These are phyloP conservation scores for Penicillium simplicissimum DNA, from an alignment of 495 filamentous ascomycete genomes.

Conservation along the genomic window DNA sequence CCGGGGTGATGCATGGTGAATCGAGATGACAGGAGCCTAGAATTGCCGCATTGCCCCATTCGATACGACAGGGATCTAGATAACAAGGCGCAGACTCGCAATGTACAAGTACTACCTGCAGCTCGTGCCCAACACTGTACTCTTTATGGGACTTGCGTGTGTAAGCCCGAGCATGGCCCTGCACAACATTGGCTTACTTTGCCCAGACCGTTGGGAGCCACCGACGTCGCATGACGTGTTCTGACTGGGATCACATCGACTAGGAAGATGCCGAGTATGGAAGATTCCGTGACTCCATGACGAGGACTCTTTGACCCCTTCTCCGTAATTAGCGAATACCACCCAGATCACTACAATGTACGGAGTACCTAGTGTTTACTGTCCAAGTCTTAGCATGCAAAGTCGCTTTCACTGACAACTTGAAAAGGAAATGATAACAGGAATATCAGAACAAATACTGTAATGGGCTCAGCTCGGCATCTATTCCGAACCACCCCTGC, in stretches of 20 bases:
- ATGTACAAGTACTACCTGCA: not conserved
- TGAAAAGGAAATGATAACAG: not conserved
- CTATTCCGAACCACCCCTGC: not conserved
- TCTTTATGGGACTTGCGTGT: not conserved
- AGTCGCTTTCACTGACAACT: not conserved
- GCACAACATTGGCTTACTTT: not conserved
- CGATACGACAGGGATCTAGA: not conserved
- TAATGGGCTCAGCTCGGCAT: not conserved
- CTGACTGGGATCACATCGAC: not conserved
- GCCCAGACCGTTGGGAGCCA: not conserved
- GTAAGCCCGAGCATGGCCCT: not conserved
- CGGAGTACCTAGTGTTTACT: not conserved
- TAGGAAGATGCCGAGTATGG: not conserved
- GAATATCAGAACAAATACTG: not conserved
- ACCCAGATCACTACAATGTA: not conserved
- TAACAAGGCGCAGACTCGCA: not conserved
- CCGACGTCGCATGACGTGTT: slow-evolving; percentile 1
- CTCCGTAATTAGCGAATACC: not conserved
- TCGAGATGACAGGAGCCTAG: not conserved
- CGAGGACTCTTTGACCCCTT: not conserved
- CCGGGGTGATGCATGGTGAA: not conserved
- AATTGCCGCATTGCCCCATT: not conserved
- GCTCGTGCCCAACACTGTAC: not conserved
- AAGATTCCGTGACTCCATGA: not conserved
- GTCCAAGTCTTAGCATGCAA: not conserved